Conservation (phyloP, 345 rosid genomes). For the Kernera saxatilis region DNA sequence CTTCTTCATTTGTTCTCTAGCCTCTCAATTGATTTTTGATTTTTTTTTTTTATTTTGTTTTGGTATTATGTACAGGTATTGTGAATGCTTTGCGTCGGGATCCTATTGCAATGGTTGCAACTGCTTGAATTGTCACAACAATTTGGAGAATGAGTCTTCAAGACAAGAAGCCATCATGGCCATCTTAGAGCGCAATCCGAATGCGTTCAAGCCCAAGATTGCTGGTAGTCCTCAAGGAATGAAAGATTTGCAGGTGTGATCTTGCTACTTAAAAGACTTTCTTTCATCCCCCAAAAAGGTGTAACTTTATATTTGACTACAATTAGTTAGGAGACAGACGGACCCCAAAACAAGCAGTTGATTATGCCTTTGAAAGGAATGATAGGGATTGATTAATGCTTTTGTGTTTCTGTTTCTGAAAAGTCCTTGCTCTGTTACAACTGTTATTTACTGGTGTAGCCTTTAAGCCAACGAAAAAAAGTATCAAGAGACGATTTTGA, state of each 20-base stretch:
- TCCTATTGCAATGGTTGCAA: conserved; percentile 73
- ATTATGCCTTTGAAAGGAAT: neutral
- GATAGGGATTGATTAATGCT: neutral
- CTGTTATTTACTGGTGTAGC: neutral
- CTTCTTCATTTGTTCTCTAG: too few relatives aligned
- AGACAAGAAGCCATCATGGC: conserved; percentile 59
- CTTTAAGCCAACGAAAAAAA: neutral
- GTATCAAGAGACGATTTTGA: neutral
- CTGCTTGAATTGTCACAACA: conserved; percentile 69
- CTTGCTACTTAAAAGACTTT: neutral
- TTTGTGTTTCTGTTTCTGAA: neutral
- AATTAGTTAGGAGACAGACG: neutral
- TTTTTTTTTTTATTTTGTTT: neutral
- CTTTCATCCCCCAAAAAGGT: neutral
- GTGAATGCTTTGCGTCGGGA: conserved; percentile 87
- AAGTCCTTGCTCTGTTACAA: neutral
- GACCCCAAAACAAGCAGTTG: neutral
- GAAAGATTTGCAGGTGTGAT: conserved; percentile 44
- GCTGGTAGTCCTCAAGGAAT: conserved; percentile 55
- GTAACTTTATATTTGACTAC: neutral
- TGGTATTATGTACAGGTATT: conserved; percentile 48
- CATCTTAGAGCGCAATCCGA: conserved; percentile 65
- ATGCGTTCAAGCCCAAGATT: conserved; percentile 71
- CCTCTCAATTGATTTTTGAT: neutral
- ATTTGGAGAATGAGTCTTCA: conserved; percentile 49